phyloP scores from a whole-genome alignment of 2,329 filamentous ascomycete genomes.

The Macroventuria anomochaeta region DNA sequence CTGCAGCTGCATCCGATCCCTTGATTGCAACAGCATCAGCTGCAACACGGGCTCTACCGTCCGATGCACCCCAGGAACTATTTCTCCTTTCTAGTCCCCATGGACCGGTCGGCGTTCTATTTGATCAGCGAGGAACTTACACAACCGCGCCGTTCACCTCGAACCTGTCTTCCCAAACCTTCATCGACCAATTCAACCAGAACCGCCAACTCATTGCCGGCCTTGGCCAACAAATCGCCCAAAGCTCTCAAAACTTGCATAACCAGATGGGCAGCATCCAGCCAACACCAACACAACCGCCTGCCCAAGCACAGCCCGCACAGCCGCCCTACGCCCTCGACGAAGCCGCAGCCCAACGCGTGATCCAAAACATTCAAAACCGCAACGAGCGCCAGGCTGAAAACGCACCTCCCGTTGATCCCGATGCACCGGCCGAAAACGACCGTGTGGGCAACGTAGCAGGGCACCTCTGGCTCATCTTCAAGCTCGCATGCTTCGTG shows the following conservation, averaged over 20 bases:
- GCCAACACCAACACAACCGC: slow-evolving; percentile 27
- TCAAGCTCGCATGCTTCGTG: slow-evolving; percentile 63
- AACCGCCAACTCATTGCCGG: slow-evolving; percentile 43
- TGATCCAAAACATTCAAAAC: slow-evolving; percentile 21
- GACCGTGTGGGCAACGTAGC: slow-evolving; percentile 37
- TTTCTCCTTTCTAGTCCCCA: slow-evolving; percentile 48
- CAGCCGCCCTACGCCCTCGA: slow-evolving; percentile 16
- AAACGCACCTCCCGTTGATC: slow-evolving; percentile 13
- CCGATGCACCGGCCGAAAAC: slow-evolving; percentile 26
- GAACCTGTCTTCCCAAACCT: slow-evolving; percentile 39
- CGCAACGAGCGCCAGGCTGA: slow-evolving; percentile 22
- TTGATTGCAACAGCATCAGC: slow-evolving; percentile 10
- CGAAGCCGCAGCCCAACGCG: slow-evolving; percentile 17
- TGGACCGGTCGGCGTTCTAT: slow-evolving; percentile 46
- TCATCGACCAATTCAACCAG: slow-evolving; percentile 42
- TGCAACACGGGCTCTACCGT: slow-evolving; percentile 16
- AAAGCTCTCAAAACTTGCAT: slow-evolving; percentile 23
- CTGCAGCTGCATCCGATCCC: slow-evolving; percentile 9
- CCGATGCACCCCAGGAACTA: slow-evolving; percentile 35
- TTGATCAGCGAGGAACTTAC: slow-evolving; percentile 46
- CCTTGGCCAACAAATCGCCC: slow-evolving; percentile 41
- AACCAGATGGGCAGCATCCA: slow-evolving; percentile 29
- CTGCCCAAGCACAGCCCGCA: slow-evolving; percentile 16
- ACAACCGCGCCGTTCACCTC: slow-evolving; percentile 40
- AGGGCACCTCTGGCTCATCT: slow-evolving; percentile 62